These are phyloP conservation scores for Bondarzewia mesenterica DNA, from an alignment of 1,284 basidiomycete species.

Conservation along the genomic window DNA sequence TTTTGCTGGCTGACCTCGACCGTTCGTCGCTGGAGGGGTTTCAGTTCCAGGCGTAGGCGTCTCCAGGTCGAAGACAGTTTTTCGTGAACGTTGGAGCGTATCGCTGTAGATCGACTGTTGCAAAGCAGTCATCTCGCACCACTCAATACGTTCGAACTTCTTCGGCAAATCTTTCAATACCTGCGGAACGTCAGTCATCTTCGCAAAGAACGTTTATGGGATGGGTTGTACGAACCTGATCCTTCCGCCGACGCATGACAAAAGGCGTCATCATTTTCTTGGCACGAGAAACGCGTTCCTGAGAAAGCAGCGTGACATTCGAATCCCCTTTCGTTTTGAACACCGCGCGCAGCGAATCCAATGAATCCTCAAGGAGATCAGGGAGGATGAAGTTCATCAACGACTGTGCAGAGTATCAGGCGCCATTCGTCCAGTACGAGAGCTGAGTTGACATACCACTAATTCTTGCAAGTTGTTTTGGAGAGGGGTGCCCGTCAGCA, in stretches of 20 bases:
- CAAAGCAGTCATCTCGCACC: slow-evolving; percentile 86
- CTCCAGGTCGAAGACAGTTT: slow-evolving; percentile 62
- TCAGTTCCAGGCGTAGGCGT: slow-evolving; percentile 22
- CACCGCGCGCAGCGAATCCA: slow-evolving; percentile 82
- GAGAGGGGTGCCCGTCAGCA: slow-evolving; percentile 93
- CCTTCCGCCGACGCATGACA: slow-evolving; percentile 91
- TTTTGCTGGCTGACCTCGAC: slow-evolving; percentile 31
- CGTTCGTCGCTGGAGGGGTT: slow-evolving; percentile 18
- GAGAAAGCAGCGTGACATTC: slow-evolving; percentile 79
- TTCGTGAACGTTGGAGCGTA: slow-evolving; percentile 77
- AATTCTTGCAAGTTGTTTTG: slow-evolving; percentile 93
- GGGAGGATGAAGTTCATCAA: slow-evolving; percentile 98
- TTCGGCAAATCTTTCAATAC: slow-evolving; percentile 90
- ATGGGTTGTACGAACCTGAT: slow-evolving; percentile 55
- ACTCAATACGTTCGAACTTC: slow-evolving; percentile 89
- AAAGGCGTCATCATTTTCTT: slow-evolving; percentile 99
- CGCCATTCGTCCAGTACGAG: background rate
- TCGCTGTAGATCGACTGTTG: slow-evolving; percentile 86
- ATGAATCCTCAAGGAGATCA: slow-evolving; percentile 73
- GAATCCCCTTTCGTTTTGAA: slow-evolving; percentile 94
- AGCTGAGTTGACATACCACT: slow-evolving; percentile 54
- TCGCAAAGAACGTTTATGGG: slow-evolving; percentile 3
- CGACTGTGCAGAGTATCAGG: slow-evolving; percentile 47
- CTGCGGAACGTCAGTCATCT: no score
- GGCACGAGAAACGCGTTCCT: slow-evolving; percentile 87